Conservation (phyloP, 805 yeast genomes). For the Candida silvatica region DNA sequence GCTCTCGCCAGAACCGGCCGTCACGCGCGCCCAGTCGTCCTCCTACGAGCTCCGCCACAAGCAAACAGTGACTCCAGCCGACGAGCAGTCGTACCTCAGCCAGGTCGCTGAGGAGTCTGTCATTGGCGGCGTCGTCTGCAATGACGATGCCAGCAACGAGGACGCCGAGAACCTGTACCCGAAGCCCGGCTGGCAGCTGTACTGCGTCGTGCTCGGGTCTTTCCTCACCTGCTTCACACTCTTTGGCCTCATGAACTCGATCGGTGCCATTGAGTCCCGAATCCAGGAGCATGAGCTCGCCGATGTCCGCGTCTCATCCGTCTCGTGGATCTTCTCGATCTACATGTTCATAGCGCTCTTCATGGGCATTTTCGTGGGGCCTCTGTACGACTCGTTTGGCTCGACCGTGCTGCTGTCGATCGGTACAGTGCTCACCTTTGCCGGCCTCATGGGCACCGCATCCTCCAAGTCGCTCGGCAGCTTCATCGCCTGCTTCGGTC, state of each 20-base stretch:
- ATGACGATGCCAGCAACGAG: too few species aligned
- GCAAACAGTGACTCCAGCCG: not conserved
- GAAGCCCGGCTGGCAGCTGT: conserved; percentile 53
- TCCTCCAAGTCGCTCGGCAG: conserved; percentile 46
- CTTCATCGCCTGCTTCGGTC: conserved; percentile 50
- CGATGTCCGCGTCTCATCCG: conserved; percentile 34
- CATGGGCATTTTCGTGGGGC: conserved; percentile 30
- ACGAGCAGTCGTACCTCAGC: not conserved
- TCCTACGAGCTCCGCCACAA: conserved; percentile 1
- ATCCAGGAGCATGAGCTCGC: conserved; percentile 47
- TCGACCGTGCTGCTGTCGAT: conserved; percentile 32
- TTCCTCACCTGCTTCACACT: conserved; percentile 43
- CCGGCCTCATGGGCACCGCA: conserved; percentile 53
- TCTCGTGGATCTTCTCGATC: conserved; percentile 63
- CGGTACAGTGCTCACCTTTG: conserved; percentile 37
- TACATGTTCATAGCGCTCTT: conserved; percentile 41
- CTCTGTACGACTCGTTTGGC: conserved; percentile 57
- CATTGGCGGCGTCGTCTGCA: not conserved
- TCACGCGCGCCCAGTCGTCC: conserved; percentile 1
- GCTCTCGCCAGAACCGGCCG: not conserved
- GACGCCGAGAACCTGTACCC: conserved; percentile 32
- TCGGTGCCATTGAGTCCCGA: conserved; percentile 58
- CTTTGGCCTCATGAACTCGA: conserved; percentile 49
- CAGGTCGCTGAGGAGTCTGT: not conserved
- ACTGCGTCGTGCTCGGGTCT: conserved; percentile 46